Percentiles rank a stretch among this genome's conserved stretches.
Conservation (phyloP, 441 rosid species). For the Melastoma candidum region DNA sequence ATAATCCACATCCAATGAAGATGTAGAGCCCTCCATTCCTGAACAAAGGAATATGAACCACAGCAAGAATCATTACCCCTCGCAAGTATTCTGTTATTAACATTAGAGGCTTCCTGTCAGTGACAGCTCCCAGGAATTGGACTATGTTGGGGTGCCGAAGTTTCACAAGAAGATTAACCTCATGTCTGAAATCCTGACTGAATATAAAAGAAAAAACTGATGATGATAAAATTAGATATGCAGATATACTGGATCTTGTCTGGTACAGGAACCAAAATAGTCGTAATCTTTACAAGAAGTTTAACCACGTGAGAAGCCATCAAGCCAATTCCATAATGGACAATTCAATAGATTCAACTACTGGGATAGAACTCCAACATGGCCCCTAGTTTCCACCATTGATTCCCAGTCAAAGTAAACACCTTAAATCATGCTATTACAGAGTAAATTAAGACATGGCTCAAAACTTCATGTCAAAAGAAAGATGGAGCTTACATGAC, state of each 20-base stretch:
- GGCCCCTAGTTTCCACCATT: too few relatives aligned
- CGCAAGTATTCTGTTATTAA: constrained; percentile 85
- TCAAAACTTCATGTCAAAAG: too few relatives aligned
- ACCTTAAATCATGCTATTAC: too few relatives aligned
- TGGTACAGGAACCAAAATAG: too few relatives aligned
- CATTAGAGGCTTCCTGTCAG: constrained; percentile 98
- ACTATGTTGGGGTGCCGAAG: constrained; percentile 97
- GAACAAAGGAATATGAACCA: constrained; percentile 14
- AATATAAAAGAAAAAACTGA: constrained; percentile 15
- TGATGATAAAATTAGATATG: background rate
- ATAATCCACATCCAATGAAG: background rate
- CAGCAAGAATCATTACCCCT: constrained; percentile 45
- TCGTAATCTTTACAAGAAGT: too few relatives aligned
- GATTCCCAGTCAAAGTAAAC: too few relatives aligned
- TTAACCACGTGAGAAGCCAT: too few relatives aligned
- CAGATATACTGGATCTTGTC: background rate
- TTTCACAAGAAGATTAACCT: constrained; percentile 92
- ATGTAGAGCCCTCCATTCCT: constrained; percentile 9
- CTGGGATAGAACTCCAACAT: too few relatives aligned
- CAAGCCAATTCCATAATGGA: too few relatives aligned
- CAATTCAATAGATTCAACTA: too few relatives aligned
- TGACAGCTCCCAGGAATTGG: constrained; percentile 97
- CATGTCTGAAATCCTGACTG: constrained; percentile 99
- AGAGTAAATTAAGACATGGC: too few relatives aligned
- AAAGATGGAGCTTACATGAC: constrained; percentile 59